Base-by-base conservation (phyloP, 352 stramenopile genomes). In the Blastocystis sp. region DNA sequence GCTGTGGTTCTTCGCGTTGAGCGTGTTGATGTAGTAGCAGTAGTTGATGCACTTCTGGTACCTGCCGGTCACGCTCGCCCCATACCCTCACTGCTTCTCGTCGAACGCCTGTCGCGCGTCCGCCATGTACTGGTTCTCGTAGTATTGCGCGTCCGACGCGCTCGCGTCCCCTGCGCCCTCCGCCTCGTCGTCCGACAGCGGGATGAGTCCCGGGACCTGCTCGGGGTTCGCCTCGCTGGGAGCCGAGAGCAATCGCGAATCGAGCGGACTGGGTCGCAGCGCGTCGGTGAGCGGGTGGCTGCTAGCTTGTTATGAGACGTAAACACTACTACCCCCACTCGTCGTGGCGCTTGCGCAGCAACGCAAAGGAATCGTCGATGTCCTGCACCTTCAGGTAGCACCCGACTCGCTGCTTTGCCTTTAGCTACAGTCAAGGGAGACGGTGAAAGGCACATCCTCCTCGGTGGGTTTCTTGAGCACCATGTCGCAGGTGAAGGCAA, bases 31-130 rank as follows among this genome's bases (percentile, higher is more conserved):
- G 42, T 69, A 84, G 19, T 63, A 59, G 34, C 74, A 84, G 2
- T 21, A 68, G 24, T 84, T 63, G 9, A 84, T 21, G 52, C 74
- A 84, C 14, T 68, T 84, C 64, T 74, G 64, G 45, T 74, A 74
- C 21, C 64, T 74, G 45, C n/a, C 11, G 11, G 3, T 74, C 6
- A 74, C 17, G 19, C 43, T 14, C 17, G 34, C 17, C 6, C 17
- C 40, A 1, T 43, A 19, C 0, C 19, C 57, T 17, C 69, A 68
- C 61, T 84, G 9, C 11, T 54, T 28, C 34, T 66, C 45, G 65
- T 84, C 48, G 45, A 84, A 84, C 0, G 74, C 74, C 7, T n/a
- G 40, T 38, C 24, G 74, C 11, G 74, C 74, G 34, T 68, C 52
- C 21, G n/a, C 17, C 17, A 84, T 62, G n/a, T 84, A 84, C 4